Base-by-base conservation (phyloP, 2,329 filamentous ascomycete species). In the Chaetomium olivaceum region DNA sequence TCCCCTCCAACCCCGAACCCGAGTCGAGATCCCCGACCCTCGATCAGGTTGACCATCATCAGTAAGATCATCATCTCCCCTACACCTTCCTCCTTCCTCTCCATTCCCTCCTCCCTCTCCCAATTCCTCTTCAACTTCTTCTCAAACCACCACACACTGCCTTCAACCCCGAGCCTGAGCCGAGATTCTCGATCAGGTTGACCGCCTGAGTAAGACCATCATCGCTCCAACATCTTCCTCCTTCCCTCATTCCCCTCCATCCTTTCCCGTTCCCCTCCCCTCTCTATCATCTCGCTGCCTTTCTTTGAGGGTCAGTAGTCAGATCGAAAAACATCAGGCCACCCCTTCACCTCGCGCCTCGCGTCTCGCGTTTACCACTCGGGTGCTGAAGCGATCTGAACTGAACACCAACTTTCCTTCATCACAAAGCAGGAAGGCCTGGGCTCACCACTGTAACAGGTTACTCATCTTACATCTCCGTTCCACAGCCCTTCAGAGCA, bases 361-460 rank as follows among this genome's bases (percentile, higher is more conserved):
- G 36, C 25, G 25, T 9, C 25, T 27, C 39, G 62, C 56, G 57
- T 64, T 21, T 36, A 36, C 9, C 33, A 12, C 11, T 36, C 33
- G 33, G 33, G 33, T 9, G 33, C 11, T 36, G 21, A 29, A 29
- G 27, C 27, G 62, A 61, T 43, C 43, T 12, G 21, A 36, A 1
- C n/a, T 19, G 21, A 54, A 48, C 46, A 46, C 50, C 51, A 6
- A 39, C n/a, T 14, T 57, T 25, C 39, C 33, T 39, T 50, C 54
- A 52, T 33, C 46, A 1, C 25, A 27, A 50, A 27, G 23, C 33
- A 39, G 21, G 36, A 56, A 56, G 33, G 19, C 25, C n/a, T 59
- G n/a, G n/a, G 31, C 59, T 65, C 48, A 65, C 63, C 21, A 58
- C 27, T 39, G n/a, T 36, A 61, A 14, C 33, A 61, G 48, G 46